These are phyloP conservation scores for Medicago arabica DNA, from an alignment of 306 rosid genomes.

Conservation along the genomic window DNA sequence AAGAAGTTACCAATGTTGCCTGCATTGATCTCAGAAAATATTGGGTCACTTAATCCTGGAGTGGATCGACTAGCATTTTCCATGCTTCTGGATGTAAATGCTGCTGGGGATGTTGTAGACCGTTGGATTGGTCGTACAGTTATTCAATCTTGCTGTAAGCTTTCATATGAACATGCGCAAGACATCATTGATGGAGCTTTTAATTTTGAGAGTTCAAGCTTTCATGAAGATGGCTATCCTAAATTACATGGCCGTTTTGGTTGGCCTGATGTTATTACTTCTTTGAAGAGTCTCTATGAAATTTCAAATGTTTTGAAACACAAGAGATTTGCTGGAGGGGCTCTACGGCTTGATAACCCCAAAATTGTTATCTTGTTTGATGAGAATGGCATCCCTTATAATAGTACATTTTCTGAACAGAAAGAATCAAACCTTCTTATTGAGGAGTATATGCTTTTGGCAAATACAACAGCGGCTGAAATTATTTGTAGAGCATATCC, in stretches of 20 bases:
- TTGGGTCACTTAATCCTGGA: slow-evolving; percentile 88
- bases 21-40: slow-evolving; percentile 64
- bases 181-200: slow-evolving; percentile 63
- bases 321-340: slow-evolving; percentile 78
- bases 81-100: slow-evolving; percentile 65
- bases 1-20: slow-evolving; percentile 83
- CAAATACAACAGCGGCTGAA: slow-evolving; percentile 83
- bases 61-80: slow-evolving; percentile 85
- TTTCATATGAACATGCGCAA: slow-evolving; percentile 82
- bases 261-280: slow-evolving; percentile 68
- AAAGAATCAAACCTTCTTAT: slow-evolving; percentile 76
- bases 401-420: slow-evolving; percentile 54
- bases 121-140: slow-evolving; percentile 87
- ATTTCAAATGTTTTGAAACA: slow-evolving; percentile 62
- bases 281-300: slow-evolving; percentile 66
- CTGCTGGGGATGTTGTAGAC: slow-evolving; percentile 66
- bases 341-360: slow-evolving; percentile 71
- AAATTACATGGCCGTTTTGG: slow-evolving; percentile 65
- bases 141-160: slow-evolving; percentile 87
- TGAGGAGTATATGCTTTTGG: slow-evolving; percentile 93
- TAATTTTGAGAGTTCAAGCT: slow-evolving; percentile 43
- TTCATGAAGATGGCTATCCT: slow-evolving; percentile 47
- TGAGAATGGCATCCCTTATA: slow-evolving; percentile 72
- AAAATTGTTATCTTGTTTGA: slow-evolving; percentile 64
- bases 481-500: slow-evolving; percentile 85